phyloP scores from a whole-genome alignment of 2,329 filamentous ascomycete genomes.

The Clonostachys byssicola region DNA sequence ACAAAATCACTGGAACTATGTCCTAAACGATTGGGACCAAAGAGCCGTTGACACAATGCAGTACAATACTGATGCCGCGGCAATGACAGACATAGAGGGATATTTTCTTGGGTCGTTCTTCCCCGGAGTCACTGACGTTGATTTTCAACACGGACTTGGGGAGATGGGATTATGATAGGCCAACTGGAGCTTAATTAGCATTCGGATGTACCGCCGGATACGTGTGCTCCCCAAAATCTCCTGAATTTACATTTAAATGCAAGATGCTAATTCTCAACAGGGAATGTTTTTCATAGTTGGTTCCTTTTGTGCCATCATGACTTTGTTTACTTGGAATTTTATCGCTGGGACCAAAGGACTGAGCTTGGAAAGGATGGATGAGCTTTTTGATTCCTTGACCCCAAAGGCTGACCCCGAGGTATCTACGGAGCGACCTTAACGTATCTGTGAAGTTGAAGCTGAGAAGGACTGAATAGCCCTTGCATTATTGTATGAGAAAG shows the following conservation, averaged over 20 bases:
- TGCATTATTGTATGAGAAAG: too few relatives aligned
- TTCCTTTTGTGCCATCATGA: slow-evolving; percentile 33
- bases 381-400: slow-evolving; percentile 38
- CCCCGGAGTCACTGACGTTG: slow-evolving; percentile 39
- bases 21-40: too few relatives aligned
- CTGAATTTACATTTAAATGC: too few relatives aligned
- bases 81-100: slow-evolving; percentile 6
- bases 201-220: slow-evolving; percentile 50
- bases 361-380: slow-evolving; percentile 59
- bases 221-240: slow-evolving; percentile 13
- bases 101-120: slow-evolving; percentile 19
- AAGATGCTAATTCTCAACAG: too few relatives aligned
- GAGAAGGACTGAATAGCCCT: too few relatives aligned
- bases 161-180: slow-evolving; percentile 55
- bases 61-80: too few relatives aligned
- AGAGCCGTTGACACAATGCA: too few relatives aligned
- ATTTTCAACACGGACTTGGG: slow-evolving; percentile 51
- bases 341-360: slow-evolving; percentile 49
- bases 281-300: slow-evolving; percentile 37
- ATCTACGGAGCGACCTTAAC: too few relatives aligned
- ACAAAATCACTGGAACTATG: too few relatives aligned
- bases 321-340: slow-evolving; percentile 42
- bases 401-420: too few relatives aligned
- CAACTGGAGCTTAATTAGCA: slow-evolving; percentile 52
- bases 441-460: too few relatives aligned